Evolutionary conservation across 2,329 filamentous ascomycete species (phyloP), one percentile per base, ranked within the genome.

Genomic region (Alternaria alternata): DNA sequence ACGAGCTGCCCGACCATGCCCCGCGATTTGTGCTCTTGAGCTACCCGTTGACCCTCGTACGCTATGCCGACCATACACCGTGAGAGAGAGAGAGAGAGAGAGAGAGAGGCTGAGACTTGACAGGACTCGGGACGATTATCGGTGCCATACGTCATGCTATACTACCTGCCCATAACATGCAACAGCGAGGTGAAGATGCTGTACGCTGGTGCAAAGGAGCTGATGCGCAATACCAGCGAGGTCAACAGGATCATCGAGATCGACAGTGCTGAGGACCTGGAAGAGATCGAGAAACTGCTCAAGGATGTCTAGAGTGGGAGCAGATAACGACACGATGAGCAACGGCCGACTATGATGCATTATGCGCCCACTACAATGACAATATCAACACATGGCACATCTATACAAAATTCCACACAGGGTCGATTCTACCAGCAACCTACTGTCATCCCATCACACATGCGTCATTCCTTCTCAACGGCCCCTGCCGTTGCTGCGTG

Each of bases 201-300:
- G 76, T 99, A 98, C 78, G 95, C 95, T 30, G 91, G 94, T 39
- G 95, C 95, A 43, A 97, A 97, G 81, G 95, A 99, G 82, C 81
- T 98, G 78, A 93, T 98, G 90, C 88, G 94, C 66, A 96, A 92
- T 75, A 96, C 92, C 55, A 92, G 92, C 60, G 93, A 97, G 81
- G 94, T 93, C n/a, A 90, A 91, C 54, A 88, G 87, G 68, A 90
- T 98, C 26, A 87, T 99, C 63, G 94, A 98, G 79, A 88, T 98
- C 49, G 88, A 91, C 69, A 89, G 87, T 20, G 86, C 87, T 4
- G 93, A 96, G 55, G 94, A 97, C 55, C 76, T 98, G 69, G 88
- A 91, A 66, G 89, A 90, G n/a, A 88, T 98, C 64, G 91, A 94
- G 58, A 82, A 86, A 66, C 90, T 87, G 80, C 79, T 91, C n/a